Evolutionary conservation across 108 stramenopile genomes (phyloP), one percentile per base, ranked within the genome.

Genomic region (Cyclotella cryptica): DNA sequence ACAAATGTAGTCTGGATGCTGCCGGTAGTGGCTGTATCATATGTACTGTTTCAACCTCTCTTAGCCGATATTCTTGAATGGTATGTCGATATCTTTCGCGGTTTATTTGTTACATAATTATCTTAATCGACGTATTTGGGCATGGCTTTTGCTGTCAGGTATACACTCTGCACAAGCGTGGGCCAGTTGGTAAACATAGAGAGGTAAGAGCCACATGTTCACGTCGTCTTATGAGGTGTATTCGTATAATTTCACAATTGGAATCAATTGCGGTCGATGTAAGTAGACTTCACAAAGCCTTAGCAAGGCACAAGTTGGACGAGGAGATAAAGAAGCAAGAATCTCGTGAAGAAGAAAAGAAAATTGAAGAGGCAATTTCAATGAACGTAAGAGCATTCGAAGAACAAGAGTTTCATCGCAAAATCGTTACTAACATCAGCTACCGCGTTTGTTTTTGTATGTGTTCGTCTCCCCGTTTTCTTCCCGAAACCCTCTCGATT

Each of bases 131-230:
- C 35, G 35, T 6, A 2, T 35, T 35, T 35, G 2, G 6, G 2
- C 35, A 35, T 6, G 2, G 35, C 6, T 35, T 35, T 35, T 35
- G 35, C 6, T 35, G 10, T 35, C 17, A 82, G 81, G 83, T 96
- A 83, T 75, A 96, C 96, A 15, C 66, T 94, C 11, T 96, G 96
- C 69, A 93, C 93, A 15, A 89, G 83, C 61, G 66, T 96, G 54
- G 96, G 93, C 15, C 89, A 96, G 71, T 71, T 96, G 39, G 88
- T 92, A 10, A 86, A 93, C 44, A 68, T 72, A 41, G 66, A 88
- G 44, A 61, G 35, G 35, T 35, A 35, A 35, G 35, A 6, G 2
- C 6, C 35, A 35, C 4, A 35, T 35, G 35, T 6, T 6, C 4
- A 35, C 2, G 6, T n/a, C n/a, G n/a, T n/a, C n/a, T n/a, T n/a